A percentile compares a stretch with the other conserved stretches of the same genome.
Conservation (phyloP, 305 asterid genomes). For the Fraxinus floribunda region DNA sequence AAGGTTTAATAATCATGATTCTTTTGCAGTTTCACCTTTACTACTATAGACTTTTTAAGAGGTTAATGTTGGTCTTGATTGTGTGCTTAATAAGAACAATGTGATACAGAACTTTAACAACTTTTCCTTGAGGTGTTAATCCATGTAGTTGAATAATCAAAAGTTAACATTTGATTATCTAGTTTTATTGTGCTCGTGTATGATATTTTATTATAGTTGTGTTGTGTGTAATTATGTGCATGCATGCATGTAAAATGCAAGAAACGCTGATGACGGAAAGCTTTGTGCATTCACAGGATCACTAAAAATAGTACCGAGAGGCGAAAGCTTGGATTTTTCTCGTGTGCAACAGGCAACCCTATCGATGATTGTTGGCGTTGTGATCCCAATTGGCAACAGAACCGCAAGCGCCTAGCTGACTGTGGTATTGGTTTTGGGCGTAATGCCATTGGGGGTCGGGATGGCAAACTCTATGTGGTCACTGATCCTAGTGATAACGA, state of each 20-base stretch:
- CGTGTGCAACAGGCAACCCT: conserved; percentile 92
- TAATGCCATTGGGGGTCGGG: conserved; percentile 91
- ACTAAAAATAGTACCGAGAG: conserved; percentile 78
- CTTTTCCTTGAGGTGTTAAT: neutral
- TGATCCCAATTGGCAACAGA: conserved; percentile 67
- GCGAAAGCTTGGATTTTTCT: conserved; percentile 70
- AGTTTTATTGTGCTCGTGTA: neutral
- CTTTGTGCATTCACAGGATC: conserved; percentile 49
- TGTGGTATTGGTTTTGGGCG: conserved; percentile 98
- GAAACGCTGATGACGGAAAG: neutral
- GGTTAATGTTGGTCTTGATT: neutral
- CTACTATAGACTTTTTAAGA: neutral
- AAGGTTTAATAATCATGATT: neutral
- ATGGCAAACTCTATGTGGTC: conserved; percentile 69
- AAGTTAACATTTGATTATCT: neutral
- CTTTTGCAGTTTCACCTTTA: neutral
- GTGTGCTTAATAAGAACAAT: neutral
- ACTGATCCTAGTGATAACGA: conserved; percentile 69
- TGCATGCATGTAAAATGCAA: neutral
- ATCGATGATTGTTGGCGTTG: conserved; percentile 99
- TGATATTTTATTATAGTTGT: neutral
- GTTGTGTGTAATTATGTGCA: neutral
- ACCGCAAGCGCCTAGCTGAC: conserved; percentile 77
- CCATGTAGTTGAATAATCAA: neutral
- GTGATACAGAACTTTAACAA: neutral